Conservation (phyloP, 345 rosid species). For the Gossypium rotundifolium region DNA sequence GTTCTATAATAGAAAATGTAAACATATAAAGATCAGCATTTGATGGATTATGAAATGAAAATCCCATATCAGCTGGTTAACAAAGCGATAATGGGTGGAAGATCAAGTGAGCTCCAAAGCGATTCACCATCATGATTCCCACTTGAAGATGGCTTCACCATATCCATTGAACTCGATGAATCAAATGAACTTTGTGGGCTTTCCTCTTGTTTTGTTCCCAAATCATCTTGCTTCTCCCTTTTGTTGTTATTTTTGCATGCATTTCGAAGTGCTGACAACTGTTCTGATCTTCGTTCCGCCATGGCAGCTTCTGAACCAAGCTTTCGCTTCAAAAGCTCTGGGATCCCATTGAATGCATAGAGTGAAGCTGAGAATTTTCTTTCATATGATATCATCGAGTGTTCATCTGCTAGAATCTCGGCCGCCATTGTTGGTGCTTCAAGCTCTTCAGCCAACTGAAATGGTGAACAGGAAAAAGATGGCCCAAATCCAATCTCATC, state of each 20-base stretch:
- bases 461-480: conserved; percentile 37
- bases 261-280: conserved; percentile 26
- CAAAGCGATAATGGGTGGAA: conserved; percentile 50
- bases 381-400: conserved; percentile 47
- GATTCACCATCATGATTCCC: conserved; percentile 35
- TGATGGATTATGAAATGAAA: neutral
- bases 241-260: conserved; percentile 29
- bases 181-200: conserved; percentile 15
- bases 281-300: conserved; percentile 21
- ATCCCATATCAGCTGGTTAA: conserved; percentile 24
- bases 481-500: conserved; percentile 26
- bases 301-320: conserved; percentile 23
- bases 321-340: conserved; percentile 46
- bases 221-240: conserved; percentile 7
- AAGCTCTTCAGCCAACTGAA: conserved; percentile 49
- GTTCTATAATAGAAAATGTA: neutral
- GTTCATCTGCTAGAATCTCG: conserved; percentile 32
- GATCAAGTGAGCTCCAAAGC: conserved; percentile 66
- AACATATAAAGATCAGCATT: neutral
- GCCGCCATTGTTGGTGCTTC: conserved; percentile 32
- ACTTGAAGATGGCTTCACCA: conserved; percentile 17
- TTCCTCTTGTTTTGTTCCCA: conserved; percentile 18
- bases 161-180: conserved; percentile 1
- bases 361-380: conserved; percentile 62
- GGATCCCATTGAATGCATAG: conserved; percentile 53